Base-by-base conservation (phyloP, 768 basidiomycete species). In the Lyophyllum decastes region DNA sequence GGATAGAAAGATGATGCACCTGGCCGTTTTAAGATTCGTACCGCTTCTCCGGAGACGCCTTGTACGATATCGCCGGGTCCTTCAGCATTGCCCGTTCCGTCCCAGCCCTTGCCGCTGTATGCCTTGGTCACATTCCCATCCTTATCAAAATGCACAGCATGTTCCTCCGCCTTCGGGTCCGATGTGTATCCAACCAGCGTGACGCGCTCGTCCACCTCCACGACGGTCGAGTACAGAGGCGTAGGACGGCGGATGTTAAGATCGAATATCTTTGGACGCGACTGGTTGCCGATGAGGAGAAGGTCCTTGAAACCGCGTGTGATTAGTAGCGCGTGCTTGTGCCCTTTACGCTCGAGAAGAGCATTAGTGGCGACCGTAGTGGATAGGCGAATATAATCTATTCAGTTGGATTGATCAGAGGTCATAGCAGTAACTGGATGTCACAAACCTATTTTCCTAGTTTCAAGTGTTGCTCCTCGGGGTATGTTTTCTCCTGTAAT, bases 341-440 rank as follows among this genome's bases (percentile, higher is more conserved):
- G 90, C 0, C 96, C 96, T 71, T 96, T 95, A 47, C 96, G 87
- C 66, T 98, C 96, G 6, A 98, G 82, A 0, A 98, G 82, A 0
- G 96, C 95, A 66, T 98, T 98, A 17, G 96, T 98, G 0, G 95
- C 95, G 3, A 98, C 94, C 0, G 96, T 98, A 0, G 95, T 97
- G 0, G 92, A 94, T 8, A 96, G 76, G 17, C 94, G 85, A 61
- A 96, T 93, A 68, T 94, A 95, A 66, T 96, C 94, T 94, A 58
- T 11, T 25, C 43, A 45, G 26, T 2, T n/a, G 43, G 26, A n/a
- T 48, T 49, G 6, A 21, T 61, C 6, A 47, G 34, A 61, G 27
- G 51, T 44, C 33, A 24, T 49, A 24, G 38, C 35, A 41, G 1
- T 34, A 43, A 33, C 26, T 48, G n/a, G 52, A 17, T 16, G 21